Evolutionary conservation across 345 rosid genomes (phyloP).

Genomic region (Dipteronia sinensis): DNA sequence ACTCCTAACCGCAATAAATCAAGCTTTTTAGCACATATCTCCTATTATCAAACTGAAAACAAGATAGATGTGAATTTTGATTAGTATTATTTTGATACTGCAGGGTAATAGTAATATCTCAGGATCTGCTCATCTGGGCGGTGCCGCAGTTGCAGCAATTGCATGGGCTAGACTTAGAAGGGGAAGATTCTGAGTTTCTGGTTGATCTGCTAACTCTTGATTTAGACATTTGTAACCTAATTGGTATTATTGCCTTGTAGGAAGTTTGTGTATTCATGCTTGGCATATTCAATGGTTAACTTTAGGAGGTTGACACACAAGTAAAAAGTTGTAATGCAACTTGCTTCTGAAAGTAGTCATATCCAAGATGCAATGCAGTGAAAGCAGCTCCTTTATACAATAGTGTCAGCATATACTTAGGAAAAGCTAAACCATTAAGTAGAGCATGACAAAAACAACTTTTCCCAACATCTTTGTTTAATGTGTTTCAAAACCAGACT

Average conservation of each 20-base stretch:
- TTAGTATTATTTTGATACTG: slow-evolving; percentile 17
- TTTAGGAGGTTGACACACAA: too few relatives aligned
- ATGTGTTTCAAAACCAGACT: not conserved
- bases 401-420: not conserved
- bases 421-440: not conserved
- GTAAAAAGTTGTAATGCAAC: not conserved
- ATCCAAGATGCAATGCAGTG: not conserved
- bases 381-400: not conserved
- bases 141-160: slow-evolving; percentile 88
- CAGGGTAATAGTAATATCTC: slow-evolving; percentile 83
- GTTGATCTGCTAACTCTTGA: slow-evolving; percentile 2
- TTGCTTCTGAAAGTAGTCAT: too few relatives aligned
- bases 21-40: not conserved
- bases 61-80: slow-evolving; percentile 9
- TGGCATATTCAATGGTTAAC: not conserved
- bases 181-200: slow-evolving; percentile 51
- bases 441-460: not conserved
- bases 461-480: not conserved
- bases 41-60: not conserved
- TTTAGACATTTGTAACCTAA: not conserved
- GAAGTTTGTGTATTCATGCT: slow-evolving; percentile 1
- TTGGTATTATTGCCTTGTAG: not conserved
- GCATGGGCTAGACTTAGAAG: slow-evolving; percentile 68
- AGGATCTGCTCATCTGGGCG: slow-evolving; percentile 91
- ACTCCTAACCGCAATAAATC: not conserved